Conservation (phyloP, 306 rosid genomes). For the Styphnolobium japonicum region DNA sequence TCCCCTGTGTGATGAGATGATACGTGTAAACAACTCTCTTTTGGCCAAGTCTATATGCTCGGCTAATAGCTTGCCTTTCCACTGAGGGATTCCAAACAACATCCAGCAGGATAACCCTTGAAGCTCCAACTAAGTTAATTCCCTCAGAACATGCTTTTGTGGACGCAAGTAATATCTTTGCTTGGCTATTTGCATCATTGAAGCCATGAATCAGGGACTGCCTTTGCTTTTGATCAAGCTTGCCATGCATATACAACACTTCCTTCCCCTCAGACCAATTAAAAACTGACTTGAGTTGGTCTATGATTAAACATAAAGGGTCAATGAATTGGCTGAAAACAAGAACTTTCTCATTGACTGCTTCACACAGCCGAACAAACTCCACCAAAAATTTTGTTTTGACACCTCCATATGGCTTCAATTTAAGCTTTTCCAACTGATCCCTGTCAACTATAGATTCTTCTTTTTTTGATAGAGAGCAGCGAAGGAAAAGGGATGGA, state of each 20-base stretch:
- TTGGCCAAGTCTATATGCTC: conserved; percentile 44
- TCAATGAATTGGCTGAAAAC: conserved; percentile 36
- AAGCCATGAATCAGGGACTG: conserved; percentile 23
- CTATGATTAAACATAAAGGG: conserved; percentile 15
- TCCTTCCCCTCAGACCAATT: conserved; percentile 31
- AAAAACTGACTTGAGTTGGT: conserved; percentile 9
- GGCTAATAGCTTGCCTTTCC: conserved; percentile 38
- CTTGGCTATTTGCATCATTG: conserved; percentile 29
- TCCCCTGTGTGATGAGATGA: conserved; percentile 28
- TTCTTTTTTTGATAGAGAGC: neutral
- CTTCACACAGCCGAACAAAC: conserved; percentile 27
- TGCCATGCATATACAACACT: conserved; percentile 20
- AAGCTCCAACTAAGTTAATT: conserved; percentile 38
- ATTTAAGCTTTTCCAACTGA: neutral
- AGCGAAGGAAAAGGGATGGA: conserved; percentile 35
- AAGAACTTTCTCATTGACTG: conserved; percentile 32
- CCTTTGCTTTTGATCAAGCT: neutral
- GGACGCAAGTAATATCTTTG: conserved; percentile 34
- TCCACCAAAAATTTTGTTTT: conserved; percentile 41
- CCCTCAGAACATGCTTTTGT: conserved; percentile 40
- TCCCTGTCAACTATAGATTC: conserved; percentile 13
- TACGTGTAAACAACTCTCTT: conserved; percentile 33
- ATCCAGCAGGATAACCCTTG: conserved; percentile 45
- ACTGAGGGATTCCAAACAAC: conserved; percentile 44
- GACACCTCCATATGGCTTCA: conserved; percentile 23